Conservation (phyloP, 2,329 filamentous ascomycete genomes). For the Trichoderma atroviride region DNA sequence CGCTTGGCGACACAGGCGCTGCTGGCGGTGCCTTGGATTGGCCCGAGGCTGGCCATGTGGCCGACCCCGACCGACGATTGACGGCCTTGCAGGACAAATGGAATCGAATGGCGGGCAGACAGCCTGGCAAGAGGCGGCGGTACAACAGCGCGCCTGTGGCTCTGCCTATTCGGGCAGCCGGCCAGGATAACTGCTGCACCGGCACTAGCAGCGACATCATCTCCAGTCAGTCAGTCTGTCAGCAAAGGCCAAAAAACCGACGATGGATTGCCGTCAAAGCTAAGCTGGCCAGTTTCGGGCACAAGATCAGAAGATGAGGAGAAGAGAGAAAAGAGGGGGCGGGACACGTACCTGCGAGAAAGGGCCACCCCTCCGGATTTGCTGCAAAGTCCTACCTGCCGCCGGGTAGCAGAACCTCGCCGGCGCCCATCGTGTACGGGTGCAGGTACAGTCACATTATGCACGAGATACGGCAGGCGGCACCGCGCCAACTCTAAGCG, state of each 20-base stretch:
- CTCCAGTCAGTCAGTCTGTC: slow-evolving; percentile 1
- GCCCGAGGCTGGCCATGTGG: slow-evolving; percentile 27
- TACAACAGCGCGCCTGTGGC: background rate
- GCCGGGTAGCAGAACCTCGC: background rate
- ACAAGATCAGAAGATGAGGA: slow-evolving; percentile 18
- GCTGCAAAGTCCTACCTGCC: background rate
- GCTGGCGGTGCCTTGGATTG: slow-evolving; percentile 38
- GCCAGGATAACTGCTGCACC: background rate
- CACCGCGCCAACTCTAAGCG: background rate
- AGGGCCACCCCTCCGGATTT: background rate
- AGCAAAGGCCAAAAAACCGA: background rate
- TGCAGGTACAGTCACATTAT: background rate
- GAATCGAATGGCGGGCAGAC: background rate
- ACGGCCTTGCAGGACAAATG: background rate
- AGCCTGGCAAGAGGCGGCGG: background rate
- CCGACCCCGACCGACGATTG: slow-evolving; percentile 2
- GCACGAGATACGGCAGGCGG: background rate
- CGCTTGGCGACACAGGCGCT: slow-evolving; percentile 28
- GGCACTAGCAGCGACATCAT: slow-evolving; percentile 1
- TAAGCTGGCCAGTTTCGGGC: slow-evolving; percentile 8
- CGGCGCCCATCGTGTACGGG: background rate
- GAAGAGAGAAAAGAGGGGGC: slow-evolving; percentile 14
- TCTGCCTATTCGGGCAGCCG: slow-evolving; percentile 16
- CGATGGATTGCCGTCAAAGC: background rate
- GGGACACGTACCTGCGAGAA: background rate